A percentile compares a stretch with the other conserved stretches of the same genome.
phyloP scores from a whole-genome alignment of 2,329 filamentous ascomycete genomes.

The Aspergillus cejpii region DNA sequence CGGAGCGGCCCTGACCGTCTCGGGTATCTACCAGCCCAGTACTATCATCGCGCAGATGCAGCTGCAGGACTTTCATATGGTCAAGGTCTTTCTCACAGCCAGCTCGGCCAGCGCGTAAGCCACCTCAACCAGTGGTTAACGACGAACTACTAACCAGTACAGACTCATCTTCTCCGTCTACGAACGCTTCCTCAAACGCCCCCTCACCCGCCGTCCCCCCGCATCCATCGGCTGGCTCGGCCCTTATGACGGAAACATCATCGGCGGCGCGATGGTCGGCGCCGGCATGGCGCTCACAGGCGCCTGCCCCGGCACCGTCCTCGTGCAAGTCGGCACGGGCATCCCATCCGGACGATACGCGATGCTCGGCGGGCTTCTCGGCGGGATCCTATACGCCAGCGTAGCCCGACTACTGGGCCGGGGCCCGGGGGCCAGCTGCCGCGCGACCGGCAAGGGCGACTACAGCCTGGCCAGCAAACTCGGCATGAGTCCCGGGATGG shows the following conservation, averaged over 20 bases:
- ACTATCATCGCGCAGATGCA: background rate
- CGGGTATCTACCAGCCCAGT: background rate
- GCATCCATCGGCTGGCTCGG: background rate
- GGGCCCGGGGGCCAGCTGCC: background rate
- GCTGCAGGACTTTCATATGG: background rate
- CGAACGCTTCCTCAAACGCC: background rate
- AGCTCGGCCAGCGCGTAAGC: background rate
- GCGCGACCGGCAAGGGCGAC: background rate
- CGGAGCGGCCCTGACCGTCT: background rate
- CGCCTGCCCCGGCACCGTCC: background rate
- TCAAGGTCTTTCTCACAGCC: background rate
- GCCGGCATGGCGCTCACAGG: background rate
- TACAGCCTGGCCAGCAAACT: background rate
- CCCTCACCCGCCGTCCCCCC: background rate
- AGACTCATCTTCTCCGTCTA: background rate
- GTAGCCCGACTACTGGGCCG: background rate
- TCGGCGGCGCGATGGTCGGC: background rate
- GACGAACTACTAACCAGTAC: background rate
- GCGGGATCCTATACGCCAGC: background rate
- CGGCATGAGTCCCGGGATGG: background rate
- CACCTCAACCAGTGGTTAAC: background rate
- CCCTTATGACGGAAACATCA: background rate
- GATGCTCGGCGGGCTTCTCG: background rate
- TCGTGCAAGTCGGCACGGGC: background rate
- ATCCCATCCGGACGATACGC: background rate